A percentile compares a stretch with the other conserved stretches of the same genome.
Evolutionary conservation across 169 alveolate genomes (phyloP).

Genomic region (Cystoisospora suis): DNA sequence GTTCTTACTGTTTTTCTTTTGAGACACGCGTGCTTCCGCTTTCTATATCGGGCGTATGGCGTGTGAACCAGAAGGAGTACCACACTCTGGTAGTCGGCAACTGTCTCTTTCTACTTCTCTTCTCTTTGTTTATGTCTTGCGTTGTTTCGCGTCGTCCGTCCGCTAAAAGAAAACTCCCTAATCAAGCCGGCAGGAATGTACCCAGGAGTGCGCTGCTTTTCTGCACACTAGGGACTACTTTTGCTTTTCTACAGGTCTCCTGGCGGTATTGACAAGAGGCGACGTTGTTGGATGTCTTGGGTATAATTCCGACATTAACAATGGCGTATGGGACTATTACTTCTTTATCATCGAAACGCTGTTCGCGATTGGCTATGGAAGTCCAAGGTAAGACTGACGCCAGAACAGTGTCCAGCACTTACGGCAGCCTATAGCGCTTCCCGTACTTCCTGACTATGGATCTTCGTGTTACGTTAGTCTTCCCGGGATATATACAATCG

Average conservation of each 20-base stretch:
- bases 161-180: not conserved
- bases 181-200: not conserved
- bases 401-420: no score
- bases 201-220: not conserved
- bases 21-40: no score
- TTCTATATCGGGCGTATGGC: no score
- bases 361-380: constrained; percentile 76
- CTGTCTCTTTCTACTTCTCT: no score
- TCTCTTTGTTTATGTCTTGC: not conserved
- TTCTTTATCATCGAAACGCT: constrained; percentile 74
- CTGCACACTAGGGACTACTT: not conserved
- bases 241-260: constrained; percentile 6
- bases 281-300: constrained; percentile 70
- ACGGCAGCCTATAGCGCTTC: no score
- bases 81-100: no score
- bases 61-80: no score
- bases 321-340: constrained; percentile 67
- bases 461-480: no score
- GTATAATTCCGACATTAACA: not conserved
- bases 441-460: no score
- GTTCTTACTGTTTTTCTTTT: no score
- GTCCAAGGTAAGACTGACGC: constrained; percentile 64
- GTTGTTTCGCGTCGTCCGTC: not conserved
- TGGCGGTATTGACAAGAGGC: constrained; percentile 65
- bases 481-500: no score